Conservation (phyloP, 768 basidiomycete genomes). For the Pholiota microspora region DNA sequence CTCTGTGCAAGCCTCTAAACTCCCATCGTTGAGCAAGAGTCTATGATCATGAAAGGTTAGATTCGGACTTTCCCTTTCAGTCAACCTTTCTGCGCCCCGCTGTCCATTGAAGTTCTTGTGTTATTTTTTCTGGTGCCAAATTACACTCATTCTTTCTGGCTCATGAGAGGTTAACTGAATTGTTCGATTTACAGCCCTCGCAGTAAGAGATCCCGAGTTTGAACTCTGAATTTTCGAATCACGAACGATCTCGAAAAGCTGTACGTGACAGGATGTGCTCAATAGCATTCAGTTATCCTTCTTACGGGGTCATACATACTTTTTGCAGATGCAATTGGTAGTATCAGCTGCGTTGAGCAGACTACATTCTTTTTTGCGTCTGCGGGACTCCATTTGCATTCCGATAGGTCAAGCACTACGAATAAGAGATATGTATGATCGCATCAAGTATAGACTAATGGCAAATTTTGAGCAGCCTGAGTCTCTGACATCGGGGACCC, state of each 20-base stretch:
- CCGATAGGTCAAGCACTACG: neutral
- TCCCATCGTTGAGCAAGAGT: conserved; percentile 3
- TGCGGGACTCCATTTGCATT: neutral
- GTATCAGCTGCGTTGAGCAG: neutral
- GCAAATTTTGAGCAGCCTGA: neutral
- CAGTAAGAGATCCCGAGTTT: conserved; percentile 12
- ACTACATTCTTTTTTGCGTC: neutral
- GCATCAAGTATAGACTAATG: neutral
- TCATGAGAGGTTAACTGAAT: conserved; percentile 6
- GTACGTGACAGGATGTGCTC: conserved; percentile 27
- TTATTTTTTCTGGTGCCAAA: conserved; percentile 7
- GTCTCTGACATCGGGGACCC: conserved; percentile 5
- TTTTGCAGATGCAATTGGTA: neutral
- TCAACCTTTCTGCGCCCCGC: neutral
- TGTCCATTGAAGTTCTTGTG: neutral
- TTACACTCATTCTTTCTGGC: conserved; percentile 4
- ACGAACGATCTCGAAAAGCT: conserved; percentile 14
- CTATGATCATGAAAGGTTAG: neutral
- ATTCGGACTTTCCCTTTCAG: conserved; percentile 4
- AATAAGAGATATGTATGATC: neutral
- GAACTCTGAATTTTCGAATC: neutral
- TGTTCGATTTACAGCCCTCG: conserved; percentile 14
- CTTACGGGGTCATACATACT: conserved; percentile 3
- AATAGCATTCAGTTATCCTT: conserved; percentile 19
- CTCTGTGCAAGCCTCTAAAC: neutral